These are phyloP conservation scores for Rhodotorula sp. DNA, from an alignment of 1,284 basidiomycete species.

Conservation along the genomic window DNA sequence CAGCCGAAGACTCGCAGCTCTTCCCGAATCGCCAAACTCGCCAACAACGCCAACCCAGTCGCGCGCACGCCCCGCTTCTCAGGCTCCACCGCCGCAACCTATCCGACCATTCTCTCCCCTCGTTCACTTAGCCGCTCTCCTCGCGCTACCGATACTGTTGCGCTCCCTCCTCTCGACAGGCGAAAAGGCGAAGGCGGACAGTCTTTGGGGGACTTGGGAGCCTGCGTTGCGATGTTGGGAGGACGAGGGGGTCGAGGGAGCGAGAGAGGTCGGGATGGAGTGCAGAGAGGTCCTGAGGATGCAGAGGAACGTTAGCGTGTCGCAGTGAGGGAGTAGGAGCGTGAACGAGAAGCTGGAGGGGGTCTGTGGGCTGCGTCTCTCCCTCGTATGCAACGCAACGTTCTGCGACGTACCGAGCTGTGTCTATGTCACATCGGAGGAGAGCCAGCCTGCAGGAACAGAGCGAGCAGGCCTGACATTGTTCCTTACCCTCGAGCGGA, in stretches of 20 bases:
- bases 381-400: too few species aligned
- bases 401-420: too few species aligned
- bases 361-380: too few species aligned
- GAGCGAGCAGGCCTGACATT: too few species aligned
- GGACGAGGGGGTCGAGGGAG: conserved; percentile 40
- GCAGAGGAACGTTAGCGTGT: conserved; percentile 16
- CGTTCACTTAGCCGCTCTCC: conserved; percentile 33
- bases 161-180: conserved; percentile 5
- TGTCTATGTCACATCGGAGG: too few species aligned
- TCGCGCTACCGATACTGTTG: conserved; percentile 31
- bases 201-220: too few species aligned
- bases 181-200: conserved; percentile 12
- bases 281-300: conserved; percentile 38
- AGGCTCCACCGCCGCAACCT: not conserved
- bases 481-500: too few species aligned
- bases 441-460: too few species aligned
- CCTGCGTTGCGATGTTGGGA: conserved; percentile 41
- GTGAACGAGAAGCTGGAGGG: not conserved
- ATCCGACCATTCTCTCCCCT: conserved; percentile 28
- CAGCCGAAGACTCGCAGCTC: not conserved
- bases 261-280: conserved; percentile 38
- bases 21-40: conserved; percentile 1
- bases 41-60: not conserved
- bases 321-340: not conserved
- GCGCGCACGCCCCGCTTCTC: not conserved